A percentile compares a stretch with the other conserved stretches of the same genome.
Evolutionary conservation across 305 asterid species (phyloP).

Genomic region (Fraxinus floribunda): DNA sequence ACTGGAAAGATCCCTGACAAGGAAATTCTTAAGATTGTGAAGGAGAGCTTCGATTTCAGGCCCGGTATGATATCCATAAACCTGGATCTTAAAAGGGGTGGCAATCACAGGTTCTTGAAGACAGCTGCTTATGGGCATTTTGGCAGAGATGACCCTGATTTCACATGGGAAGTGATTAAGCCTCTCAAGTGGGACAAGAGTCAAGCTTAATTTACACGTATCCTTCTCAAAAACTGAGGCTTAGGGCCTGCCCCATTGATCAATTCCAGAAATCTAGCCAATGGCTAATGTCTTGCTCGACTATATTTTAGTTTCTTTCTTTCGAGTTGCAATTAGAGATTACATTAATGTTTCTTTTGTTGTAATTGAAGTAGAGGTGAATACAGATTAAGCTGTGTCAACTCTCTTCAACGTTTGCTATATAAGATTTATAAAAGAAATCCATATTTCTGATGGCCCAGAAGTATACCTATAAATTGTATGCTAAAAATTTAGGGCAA

Average conservation of each 20-base stretch:
- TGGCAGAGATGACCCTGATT: slow-evolving; percentile 56
- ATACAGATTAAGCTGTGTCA: neutral
- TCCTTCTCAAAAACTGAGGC: neutral
- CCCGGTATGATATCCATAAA: slow-evolving; percentile 69
- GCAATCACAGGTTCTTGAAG: slow-evolving; percentile 52
- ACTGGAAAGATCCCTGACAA: slow-evolving; percentile 61
- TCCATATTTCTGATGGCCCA: neutral
- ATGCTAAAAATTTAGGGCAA: neutral
- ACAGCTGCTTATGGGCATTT: slow-evolving; percentile 68
- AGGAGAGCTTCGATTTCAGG: slow-evolving; percentile 64
- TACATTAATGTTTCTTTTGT: neutral
- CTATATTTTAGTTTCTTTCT: neutral
- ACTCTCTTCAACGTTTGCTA: neutral
- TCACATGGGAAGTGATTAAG: slow-evolving; percentile 64
- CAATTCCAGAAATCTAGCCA: neutral
- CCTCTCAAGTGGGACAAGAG: slow-evolving; percentile 54
- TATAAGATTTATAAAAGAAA: neutral
- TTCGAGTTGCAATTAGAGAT: neutral
- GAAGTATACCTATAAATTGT: neutral
- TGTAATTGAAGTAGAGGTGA: neutral
- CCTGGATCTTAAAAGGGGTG: slow-evolving; percentile 57
- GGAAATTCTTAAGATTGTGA: slow-evolving; percentile 53
- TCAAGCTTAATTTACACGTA: slow-evolving; percentile 27
- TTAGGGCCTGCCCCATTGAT: neutral
- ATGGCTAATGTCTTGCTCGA: neutral